Base-by-base conservation (phyloP, 495 filamentous ascomycete species). In the Talaromyces stipitatus region DNA sequence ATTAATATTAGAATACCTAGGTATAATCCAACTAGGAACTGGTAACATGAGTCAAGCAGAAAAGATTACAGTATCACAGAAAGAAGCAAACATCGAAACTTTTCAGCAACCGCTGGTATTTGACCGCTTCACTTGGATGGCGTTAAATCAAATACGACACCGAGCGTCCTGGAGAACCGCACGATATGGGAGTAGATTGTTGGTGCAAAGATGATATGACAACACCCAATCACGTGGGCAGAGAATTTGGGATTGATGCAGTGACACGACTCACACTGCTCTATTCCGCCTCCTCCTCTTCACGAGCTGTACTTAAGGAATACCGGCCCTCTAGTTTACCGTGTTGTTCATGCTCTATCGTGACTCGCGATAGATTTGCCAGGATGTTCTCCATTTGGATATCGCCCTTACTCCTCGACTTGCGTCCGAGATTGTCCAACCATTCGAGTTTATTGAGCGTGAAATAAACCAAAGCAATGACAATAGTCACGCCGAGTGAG, bases 371-470 rank as follows among this genome's bases (percentile, higher is more conserved):
- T 28, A 91, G 71, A 64, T 87, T 85, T 14, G 78, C 81, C 55
- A 91, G 78, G 62, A 88, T 75, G 64, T 87, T 90, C 79, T 90
- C 88, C 62, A 90, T 85, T 62, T 84, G 79, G 58, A 86, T 82
- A 56, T 90, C 87, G 43, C 82, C 79, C 59, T 77, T 79, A 63
- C 75, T 82, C 36, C 87, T 79, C 74, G 84, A 83, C 69, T 80
- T 79, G 58, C 88, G 82, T 60, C 88, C 88, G 22, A 91, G 78
- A 58, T 91, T 77, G 67, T 88, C 80, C 32, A 90, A 77, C 78
- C 81, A 84, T 46, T 75, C 65, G 61, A 88, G 79, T 59, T 78
- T 72, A 69, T 87, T 88, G 62, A 91, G 74, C 56, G 83, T 71
- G 70, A 80, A 86, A 72, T 91, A 90, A 55, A 87, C 81, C 60